A percentile compares a stretch with the other conserved stretches of the same genome.
Conservation (phyloP, 2,329 filamentous ascomycete species). For the Stagonosporopsis chrysanthemi region DNA sequence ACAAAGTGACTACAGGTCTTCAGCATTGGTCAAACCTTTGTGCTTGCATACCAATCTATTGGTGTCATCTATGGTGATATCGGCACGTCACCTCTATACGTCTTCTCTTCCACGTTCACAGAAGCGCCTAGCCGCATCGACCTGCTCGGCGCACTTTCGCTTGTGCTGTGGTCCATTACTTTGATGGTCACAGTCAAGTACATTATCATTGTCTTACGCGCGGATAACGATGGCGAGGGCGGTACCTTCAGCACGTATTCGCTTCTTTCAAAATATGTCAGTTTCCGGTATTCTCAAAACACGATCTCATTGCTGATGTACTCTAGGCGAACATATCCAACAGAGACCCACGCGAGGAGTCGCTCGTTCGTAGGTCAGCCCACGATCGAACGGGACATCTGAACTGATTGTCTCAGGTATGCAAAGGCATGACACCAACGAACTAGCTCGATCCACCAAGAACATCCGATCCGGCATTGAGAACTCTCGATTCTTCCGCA, state of each 20-base stretch:
- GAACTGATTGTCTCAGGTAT: slow-evolving; percentile 48
- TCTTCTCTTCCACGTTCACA: slow-evolving; percentile 72
- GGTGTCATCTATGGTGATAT: slow-evolving; percentile 76
- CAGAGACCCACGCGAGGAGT: slow-evolving; percentile 64
- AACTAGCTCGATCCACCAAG: slow-evolving; percentile 62
- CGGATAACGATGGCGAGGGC: slow-evolving; percentile 75
- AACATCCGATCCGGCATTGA: slow-evolving; percentile 66
- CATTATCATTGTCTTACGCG: slow-evolving; percentile 68
- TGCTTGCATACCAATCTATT: slow-evolving; percentile 66
- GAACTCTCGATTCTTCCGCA: slow-evolving; percentile 60
- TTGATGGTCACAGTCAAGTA: slow-evolving; percentile 76
- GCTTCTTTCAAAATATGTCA: slow-evolving; percentile 64
- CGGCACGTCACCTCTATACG: slow-evolving; percentile 72
- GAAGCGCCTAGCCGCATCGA: slow-evolving; percentile 60
- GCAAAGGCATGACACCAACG: slow-evolving; percentile 64
- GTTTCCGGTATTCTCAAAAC: not conserved
- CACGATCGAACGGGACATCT: not conserved
- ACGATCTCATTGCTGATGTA: not conserved
- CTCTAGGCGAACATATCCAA: slow-evolving; percentile 64
- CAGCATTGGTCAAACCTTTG: slow-evolving; percentile 35
- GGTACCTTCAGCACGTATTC: slow-evolving; percentile 74
- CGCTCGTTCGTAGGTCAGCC: slow-evolving; percentile 55
- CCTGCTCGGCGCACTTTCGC: slow-evolving; percentile 69
- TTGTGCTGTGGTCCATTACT: slow-evolving; percentile 74
- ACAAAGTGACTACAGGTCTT: slow-evolving; percentile 33